Base-by-base conservation (phyloP, 2,329 filamentous ascomycete species). In the Colletotrichum lupini region DNA sequence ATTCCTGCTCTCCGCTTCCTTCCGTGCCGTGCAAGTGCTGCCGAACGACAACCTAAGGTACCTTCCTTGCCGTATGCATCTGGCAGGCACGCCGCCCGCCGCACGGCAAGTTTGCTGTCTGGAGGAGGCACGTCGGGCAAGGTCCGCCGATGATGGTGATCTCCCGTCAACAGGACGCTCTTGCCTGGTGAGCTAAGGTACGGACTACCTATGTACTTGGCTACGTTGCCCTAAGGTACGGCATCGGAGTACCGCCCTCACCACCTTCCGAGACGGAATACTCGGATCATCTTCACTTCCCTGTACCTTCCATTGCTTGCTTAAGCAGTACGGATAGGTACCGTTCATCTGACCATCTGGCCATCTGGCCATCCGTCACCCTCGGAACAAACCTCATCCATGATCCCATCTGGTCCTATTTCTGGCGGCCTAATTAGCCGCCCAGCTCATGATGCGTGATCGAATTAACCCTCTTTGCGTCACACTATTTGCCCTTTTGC, bases 351-450 rank as follows among this genome's bases (percentile, higher is more conserved):
- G 67, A 61, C 71, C 22, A 35, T 70, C 67, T 64, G 67, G 61
- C 71, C 22, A 35, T 70, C 63, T 37, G 22, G 32, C 37, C 16
- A 42, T 12, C 37, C 16, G 16, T 42, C 37, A 9, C 62, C 4
- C 35, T 26, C 32, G 37, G 59, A 60, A 30, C 42, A 58, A 26
- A 22, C 28, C 26, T 53, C 22, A 28, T 63, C 30, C 65, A 16
- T 9, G 24, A 6, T 63, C 32, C 24, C 37, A 42, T 42, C 16
- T 19, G 16, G 16, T 11, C 64, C 72, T 75, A 71, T 75, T 75
- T 67, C 66, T 63, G 61, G 70, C 49, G 49, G 42, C 32, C 61
- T 67, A 60, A 74, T 75, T 75, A 75, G 67, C 73, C 73, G 73
- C 73, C 72, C 73, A 64, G 26, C 26, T 59, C n/a, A 35, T 30